Percentiles rank a stretch among this genome's conserved stretches.
Evolutionary conservation across 208 protist genomes (phyloP).

Genomic region (Leishmania martiniquensis): DNA sequence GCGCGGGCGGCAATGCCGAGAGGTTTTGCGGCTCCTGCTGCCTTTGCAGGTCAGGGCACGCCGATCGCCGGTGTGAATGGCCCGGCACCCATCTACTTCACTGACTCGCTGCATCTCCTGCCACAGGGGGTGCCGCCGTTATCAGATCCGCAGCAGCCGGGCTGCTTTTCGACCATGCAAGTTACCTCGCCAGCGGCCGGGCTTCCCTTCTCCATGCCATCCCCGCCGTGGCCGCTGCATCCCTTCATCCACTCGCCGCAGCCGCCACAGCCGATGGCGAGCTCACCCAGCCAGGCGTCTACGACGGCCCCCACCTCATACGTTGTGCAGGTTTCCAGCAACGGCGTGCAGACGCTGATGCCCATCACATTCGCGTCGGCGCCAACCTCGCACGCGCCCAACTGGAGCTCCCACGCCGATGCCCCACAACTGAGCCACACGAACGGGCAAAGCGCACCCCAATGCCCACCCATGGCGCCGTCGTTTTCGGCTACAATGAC

Average conservation of each 20-base stretch:
- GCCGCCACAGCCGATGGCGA: neutral
- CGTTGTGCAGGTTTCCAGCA: constrained; percentile 2
- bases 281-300: neutral
- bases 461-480: neutral
- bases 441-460: neutral
- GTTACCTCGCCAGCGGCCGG: neutral
- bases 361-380: constrained; percentile 3
- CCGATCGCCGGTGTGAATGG: neutral
- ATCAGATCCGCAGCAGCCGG: neutral
- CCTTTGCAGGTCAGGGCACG: neutral
- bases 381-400: neutral
- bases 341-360: constrained; percentile 6
- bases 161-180: neutral
- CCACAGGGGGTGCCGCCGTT: neutral
- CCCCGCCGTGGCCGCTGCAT: neutral
- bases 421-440: neutral
- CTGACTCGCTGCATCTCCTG: constrained; percentile 4
- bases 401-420: neutral
- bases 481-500: neutral
- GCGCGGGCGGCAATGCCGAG: constrained; percentile 2
- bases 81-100: constrained; percentile 5
- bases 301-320: neutral
- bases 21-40: constrained; percentile 1
- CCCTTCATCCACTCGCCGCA: constrained; percentile 5
- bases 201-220: neutral